Base-by-base conservation (phyloP, 129 eudicot genomes). In the Flaveria trinervia region DNA sequence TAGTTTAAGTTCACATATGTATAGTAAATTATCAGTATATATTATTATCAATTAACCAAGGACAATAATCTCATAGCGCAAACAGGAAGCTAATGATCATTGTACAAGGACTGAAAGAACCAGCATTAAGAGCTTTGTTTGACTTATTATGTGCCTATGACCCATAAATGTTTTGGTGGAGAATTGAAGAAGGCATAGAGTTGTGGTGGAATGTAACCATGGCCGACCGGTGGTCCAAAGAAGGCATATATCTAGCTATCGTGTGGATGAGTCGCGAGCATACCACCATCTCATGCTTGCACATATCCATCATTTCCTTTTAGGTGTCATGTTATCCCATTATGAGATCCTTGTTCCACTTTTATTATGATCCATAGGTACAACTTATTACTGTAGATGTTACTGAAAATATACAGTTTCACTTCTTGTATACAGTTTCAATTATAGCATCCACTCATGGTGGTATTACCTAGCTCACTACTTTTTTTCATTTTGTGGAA, bases 181-280 rank as follows among this genome's bases (percentile, higher is more conserved):
- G 26, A 28, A 28, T 28, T 28, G 33, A 72, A 49, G 75, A 57
- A 41, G 68, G 18, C 30, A 51, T 72, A 6, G 23, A 49, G 33
- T 79, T 79, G 78, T 72, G 78, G 83, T 36, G 5, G 4, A 43
- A 54, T 15, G 74, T 80, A 65, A 65, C 79, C 70, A 25, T 72
- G 79, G 49, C 74, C 49, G 50, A 44, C 20, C 22, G 13, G 83
- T 80, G 83, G 83, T 80, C 83, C 83, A 73, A 39, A 39, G 13
- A 80, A 72, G 50, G 75, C 83, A 73, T 52, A 26, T 65, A 64
- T 43, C 10, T 36, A 80, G 51, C 15, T 48, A 80, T 64, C 68
- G 60, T 64, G 74, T 79, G 79, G 83, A 72, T 25, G 73, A 51
- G 74, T 72, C 55, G 72, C 54, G 39, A 79, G 74, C 68, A 51